Percentiles rank a stretch among this genome's conserved stretches.
Conservation (phyloP, 495 filamentous ascomycete species). For the Chaetomium tenue region DNA sequence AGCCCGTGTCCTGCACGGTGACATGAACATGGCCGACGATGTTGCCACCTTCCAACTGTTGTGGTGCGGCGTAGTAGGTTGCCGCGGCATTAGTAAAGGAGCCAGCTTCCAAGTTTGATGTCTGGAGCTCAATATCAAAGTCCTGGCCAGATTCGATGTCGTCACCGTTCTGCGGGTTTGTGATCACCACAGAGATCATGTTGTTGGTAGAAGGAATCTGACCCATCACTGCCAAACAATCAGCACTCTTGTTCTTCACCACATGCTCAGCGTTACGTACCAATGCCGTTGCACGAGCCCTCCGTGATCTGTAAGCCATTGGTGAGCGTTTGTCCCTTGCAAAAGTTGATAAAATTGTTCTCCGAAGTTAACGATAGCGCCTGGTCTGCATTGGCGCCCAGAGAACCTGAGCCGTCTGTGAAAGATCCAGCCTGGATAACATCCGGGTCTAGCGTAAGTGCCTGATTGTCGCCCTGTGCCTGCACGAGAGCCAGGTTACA, state of each 20-base stretch:
- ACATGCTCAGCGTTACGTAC: constrained; percentile 36
- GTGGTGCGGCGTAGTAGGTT: constrained; percentile 60
- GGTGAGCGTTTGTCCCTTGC: constrained; percentile 52
- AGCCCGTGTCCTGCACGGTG: constrained; percentile 54
- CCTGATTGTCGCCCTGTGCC: constrained; percentile 25
- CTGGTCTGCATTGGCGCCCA: constrained; percentile 32
- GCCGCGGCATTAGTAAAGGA: constrained; percentile 55
- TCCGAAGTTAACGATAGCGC: constrained; percentile 39
- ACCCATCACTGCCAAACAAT: constrained; percentile 51
- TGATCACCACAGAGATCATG: constrained; percentile 60
- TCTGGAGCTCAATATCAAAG: constrained; percentile 55
- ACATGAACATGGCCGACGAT: constrained; percentile 61
- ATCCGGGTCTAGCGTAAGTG: constrained; percentile 23
- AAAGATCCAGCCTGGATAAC: constrained; percentile 31
- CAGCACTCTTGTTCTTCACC: not conserved
- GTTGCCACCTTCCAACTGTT: constrained; percentile 44
- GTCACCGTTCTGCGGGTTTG: constrained; percentile 43
- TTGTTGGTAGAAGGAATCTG: constrained; percentile 55
- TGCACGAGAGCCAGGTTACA: constrained; percentile 23
- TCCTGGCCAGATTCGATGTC: constrained; percentile 42
- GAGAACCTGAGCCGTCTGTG: constrained; percentile 26
- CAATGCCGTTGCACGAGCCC: constrained; percentile 56
- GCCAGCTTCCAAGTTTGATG: constrained; percentile 54
- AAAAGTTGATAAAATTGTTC: constrained; percentile 55
- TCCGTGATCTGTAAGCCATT: constrained; percentile 51